These are phyloP conservation scores for Phalaenopsis equestris DNA, from an alignment of 106 monocot genomes.

Conservation along the genomic window DNA sequence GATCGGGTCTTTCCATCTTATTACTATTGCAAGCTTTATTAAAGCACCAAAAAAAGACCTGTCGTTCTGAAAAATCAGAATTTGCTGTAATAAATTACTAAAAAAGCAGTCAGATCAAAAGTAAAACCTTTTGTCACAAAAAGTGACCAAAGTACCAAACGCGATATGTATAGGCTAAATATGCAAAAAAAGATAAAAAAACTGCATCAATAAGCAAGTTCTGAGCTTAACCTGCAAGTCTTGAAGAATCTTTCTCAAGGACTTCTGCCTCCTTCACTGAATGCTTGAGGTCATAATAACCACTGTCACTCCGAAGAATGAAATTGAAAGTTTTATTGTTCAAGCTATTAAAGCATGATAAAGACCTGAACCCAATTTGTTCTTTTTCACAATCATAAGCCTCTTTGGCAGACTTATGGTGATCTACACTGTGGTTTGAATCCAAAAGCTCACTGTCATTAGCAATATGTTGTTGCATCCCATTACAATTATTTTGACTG, in stretches of 20 bases:
- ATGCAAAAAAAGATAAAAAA: background rate
- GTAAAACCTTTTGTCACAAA: background rate
- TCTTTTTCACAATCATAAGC: slow-evolving; percentile 7
- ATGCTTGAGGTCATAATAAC: slow-evolving; percentile 2
- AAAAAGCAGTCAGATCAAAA: background rate
- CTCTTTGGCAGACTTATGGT: background rate
- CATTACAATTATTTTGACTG: slow-evolving; percentile 3
- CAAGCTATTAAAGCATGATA: slow-evolving; percentile 6
- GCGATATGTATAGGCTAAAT: background rate
- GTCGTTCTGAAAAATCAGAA: slow-evolving; percentile 23
- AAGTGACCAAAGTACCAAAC: slow-evolving; percentile 2
- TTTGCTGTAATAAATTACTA: background rate
- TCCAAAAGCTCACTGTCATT: slow-evolving; percentile 2
- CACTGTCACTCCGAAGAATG: slow-evolving; percentile 8
- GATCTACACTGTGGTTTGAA: background rate
- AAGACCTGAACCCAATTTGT: slow-evolving; percentile 9
- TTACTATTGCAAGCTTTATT: slow-evolving; percentile 23
- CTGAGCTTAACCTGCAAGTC: slow-evolving; percentile 17
- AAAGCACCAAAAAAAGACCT: slow-evolving; percentile 24
- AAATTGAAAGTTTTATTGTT: slow-evolving; percentile 10
- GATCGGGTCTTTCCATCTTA: slow-evolving; percentile 9
- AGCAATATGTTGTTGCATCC: background rate
- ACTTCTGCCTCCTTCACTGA: slow-evolving; percentile 3
- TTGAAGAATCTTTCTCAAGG: background rate
- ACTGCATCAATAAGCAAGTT: background rate